Evolutionary conservation across 345 rosid genomes (phyloP), one percentile per base, ranked within the genome.

Genomic region (Geranium brycei): DNA sequence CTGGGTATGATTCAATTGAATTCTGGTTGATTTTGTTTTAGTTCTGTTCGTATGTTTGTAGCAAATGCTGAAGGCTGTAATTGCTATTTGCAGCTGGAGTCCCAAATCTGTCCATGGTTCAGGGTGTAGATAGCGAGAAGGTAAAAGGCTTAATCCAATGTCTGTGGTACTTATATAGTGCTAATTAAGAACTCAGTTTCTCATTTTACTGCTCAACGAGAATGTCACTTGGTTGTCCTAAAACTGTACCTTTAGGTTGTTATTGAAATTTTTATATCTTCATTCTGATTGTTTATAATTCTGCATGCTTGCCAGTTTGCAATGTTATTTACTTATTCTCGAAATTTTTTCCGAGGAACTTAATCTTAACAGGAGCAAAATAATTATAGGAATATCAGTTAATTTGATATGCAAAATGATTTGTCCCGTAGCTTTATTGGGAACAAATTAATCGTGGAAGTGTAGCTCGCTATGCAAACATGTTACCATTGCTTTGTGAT

Each of bases 41-140:
- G 19, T 57, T 4, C 5, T 16, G 41, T 57, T 16, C 59, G n/a
- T 18, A 57, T 57, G 19, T 8, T 8, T n/a, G 16, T 57, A 4
- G 59, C n/a, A 57, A 57, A 57, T 57, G 59, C n/a, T 57, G 28
- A 17, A 47, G 60, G 57, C 61, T 14, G 66, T 51, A 14, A 23
- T 58, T 65, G 23, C 12, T 78, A 4, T 66, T 31, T 78, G 83
- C 82, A 92, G 96, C 78, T 75, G 95, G 80, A 66, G 96, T 92
- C 19, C 91, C 95, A 41, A 92, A 85, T 73, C 70, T 92, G 67
- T 82, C 81, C 17, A 81, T 79, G 80, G 81, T 87, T 71, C 75
- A 92, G 73, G 87, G 95, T 31, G 82, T 89, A 23, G 96, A 87
- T 70, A 88, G 83, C 32, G 83, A 75, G 67, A 92, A 92, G 95